phyloP scores from a whole-genome alignment of 2,329 filamentous ascomycete genomes.

The Ophiognomonia clavigignenti-juglandacearum region DNA sequence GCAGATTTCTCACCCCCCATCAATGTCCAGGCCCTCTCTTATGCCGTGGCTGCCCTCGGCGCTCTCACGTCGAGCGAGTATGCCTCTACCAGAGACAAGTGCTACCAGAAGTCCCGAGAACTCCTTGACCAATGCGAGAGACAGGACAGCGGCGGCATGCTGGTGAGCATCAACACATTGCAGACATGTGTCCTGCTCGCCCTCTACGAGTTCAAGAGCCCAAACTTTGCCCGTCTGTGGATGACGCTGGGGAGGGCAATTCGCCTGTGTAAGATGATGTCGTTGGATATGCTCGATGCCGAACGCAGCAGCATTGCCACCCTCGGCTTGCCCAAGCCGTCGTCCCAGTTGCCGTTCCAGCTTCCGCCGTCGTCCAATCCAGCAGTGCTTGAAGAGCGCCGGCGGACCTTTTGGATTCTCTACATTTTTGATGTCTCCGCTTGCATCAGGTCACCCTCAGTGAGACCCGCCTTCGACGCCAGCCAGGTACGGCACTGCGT shows the following conservation, averaged over 20 bases:
- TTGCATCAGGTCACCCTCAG: too few relatives aligned
- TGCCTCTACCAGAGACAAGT: too few relatives aligned
- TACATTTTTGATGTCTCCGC: too few relatives aligned
- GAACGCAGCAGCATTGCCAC: background rate
- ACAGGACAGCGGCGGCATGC: background rate
- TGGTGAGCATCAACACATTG: background rate
- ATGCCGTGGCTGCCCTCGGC: constrained; percentile 3
- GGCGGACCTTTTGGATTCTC: background rate
- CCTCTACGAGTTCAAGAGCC: background rate
- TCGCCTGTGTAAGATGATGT: background rate
- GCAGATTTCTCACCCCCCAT: too few relatives aligned
- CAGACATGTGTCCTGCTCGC: background rate
- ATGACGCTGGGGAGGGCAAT: background rate
- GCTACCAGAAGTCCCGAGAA: too few relatives aligned
- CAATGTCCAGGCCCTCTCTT: background rate
- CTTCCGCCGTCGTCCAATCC: background rate
- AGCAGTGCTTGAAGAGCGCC: background rate
- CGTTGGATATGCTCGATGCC: background rate
- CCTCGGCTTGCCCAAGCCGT: too few relatives aligned
- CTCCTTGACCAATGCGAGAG: background rate
- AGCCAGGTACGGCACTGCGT: too few relatives aligned
- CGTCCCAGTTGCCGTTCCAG: background rate
- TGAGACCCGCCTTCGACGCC: too few relatives aligned
- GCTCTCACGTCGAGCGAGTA: constrained; percentile 27
- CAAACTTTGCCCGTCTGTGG: background rate